These are phyloP conservation scores for Aspergillus carbonarius DNA, from an alignment of 2,329 filamentous ascomycete genomes.

Conservation along the genomic window DNA sequence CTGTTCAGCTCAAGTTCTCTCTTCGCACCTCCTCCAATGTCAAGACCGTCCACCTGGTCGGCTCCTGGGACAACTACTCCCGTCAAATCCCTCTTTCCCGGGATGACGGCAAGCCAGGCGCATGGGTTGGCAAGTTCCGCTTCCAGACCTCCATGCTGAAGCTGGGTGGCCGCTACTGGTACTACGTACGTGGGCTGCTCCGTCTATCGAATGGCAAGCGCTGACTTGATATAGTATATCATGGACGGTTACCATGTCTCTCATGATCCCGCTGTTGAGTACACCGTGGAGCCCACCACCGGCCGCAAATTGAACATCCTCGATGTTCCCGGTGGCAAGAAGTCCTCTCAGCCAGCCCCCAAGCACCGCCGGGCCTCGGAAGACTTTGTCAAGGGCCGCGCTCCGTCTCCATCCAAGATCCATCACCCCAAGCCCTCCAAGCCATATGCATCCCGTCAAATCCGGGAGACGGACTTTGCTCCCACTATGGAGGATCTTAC, in stretches of 20 bases:
- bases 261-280: conserved; percentile 88
- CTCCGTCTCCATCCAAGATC: conserved; percentile 85
- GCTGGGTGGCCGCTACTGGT: conserved; percentile 95
- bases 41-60: conserved; percentile 96
- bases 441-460: conserved; percentile 81
- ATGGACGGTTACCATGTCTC: conserved; percentile 98
- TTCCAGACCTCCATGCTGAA: conserved; percentile 86
- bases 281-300: conserved; percentile 91
- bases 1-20: conserved; percentile 91
- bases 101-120: conserved; percentile 81
- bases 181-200: conserved; percentile 64
- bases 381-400: conserved; percentile 83
- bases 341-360: conserved; percentile 38
- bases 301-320: conserved; percentile 97
- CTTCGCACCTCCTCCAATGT: conserved; percentile 94
- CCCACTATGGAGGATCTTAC: conserved; percentile 77
- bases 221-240: conserved; percentile 64
- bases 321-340: conserved; percentile 69
- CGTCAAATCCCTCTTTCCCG: conserved; percentile 93
- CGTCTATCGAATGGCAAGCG: conserved; percentile 9
- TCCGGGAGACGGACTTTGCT: conserved; percentile 79
- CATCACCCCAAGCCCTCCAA: conserved; percentile 85
- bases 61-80: conserved; percentile 96
- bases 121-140: conserved; percentile 95
- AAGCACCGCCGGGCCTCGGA: conserved; percentile 49